These are phyloP conservation scores for Saturnispora besseyi DNA, from an alignment of 805 yeast species.

Conservation along the genomic window DNA sequence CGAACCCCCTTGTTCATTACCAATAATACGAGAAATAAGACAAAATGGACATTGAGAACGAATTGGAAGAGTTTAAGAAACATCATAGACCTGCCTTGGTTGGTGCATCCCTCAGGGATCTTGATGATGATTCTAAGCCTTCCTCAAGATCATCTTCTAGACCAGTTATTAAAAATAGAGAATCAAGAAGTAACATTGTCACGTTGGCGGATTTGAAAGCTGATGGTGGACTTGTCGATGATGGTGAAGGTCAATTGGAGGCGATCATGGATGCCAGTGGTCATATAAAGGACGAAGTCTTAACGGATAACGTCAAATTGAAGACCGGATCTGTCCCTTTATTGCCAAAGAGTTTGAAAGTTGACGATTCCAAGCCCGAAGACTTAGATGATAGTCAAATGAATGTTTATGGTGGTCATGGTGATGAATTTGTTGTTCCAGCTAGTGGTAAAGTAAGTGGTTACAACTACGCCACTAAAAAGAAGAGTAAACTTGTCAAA, in stretches of 20 bases:
- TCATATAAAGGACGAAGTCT: constrained; percentile 39
- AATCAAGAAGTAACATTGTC: constrained; percentile 20
- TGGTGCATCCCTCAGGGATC: constrained; percentile 36
- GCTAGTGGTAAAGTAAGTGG: constrained; percentile 22
- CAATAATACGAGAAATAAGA: constrained; percentile 4
- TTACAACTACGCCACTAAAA: constrained; percentile 6
- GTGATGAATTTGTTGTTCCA: constrained; percentile 28
- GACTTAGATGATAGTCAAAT: constrained; percentile 10
- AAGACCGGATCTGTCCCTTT: not conserved
- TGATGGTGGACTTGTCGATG: constrained; percentile 50
- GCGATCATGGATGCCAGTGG: constrained; percentile 46
- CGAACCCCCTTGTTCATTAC: not conserved
- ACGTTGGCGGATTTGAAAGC: constrained; percentile 29
- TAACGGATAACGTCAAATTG: constrained; percentile 20
- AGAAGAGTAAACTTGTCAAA: constrained; percentile 1
- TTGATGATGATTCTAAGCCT: constrained; percentile 13
- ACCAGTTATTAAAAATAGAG: constrained; percentile 36
- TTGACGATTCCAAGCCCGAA: constrained; percentile 1
- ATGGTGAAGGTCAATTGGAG: constrained; percentile 48
- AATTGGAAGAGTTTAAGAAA: constrained; percentile 44
- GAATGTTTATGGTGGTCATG: constrained; percentile 25
- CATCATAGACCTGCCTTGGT: constrained; percentile 41
- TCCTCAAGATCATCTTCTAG: constrained; percentile 19
- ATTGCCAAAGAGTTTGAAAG: not conserved
- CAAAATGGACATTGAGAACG: constrained; percentile 43